A percentile compares a stretch with the other conserved stretches of the same genome.
These are phyloP conservation scores for Sarocladium brachiariae DNA, from an alignment of 2,329 filamentous ascomycete species.

Conservation along the genomic window DNA sequence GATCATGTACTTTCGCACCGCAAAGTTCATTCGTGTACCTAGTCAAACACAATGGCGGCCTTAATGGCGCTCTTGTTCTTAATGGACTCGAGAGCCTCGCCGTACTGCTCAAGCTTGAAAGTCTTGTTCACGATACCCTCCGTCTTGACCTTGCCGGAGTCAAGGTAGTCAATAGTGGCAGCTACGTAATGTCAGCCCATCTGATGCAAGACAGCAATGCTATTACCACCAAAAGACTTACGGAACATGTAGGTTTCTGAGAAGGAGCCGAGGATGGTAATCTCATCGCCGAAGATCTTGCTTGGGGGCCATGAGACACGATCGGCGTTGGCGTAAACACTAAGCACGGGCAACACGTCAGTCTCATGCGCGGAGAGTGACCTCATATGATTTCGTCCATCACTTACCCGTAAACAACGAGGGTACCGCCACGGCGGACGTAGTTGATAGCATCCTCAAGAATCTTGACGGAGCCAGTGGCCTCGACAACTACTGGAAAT, in stretches of 20 bases:
- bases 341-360: slow-evolving; percentile 13
- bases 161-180: slow-evolving; percentile 44
- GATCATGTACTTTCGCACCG: too few species aligned
- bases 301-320: slow-evolving; percentile 62
- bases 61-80: slow-evolving; percentile 68
- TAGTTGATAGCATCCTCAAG: slow-evolving; percentile 67
- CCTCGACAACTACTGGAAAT: slow-evolving; percentile 49
- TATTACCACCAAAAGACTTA: slow-evolving; percentile 24
- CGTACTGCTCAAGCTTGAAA: slow-evolving; percentile 68
- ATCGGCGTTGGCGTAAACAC: slow-evolving; percentile 58
- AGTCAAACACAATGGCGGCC: slow-evolving; percentile 65
- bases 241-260: slow-evolving; percentile 69
- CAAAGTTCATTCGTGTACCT: slow-evolving; percentile 14
- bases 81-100: slow-evolving; percentile 62
- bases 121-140: slow-evolving; percentile 66
- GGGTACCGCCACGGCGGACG: slow-evolving; percentile 62
- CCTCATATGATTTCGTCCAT: background rate
- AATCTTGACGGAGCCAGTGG: slow-evolving; percentile 61
- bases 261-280: slow-evolving; percentile 67
- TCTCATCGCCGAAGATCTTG: slow-evolving; percentile 63
- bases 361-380: background rate
- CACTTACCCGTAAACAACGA: slow-evolving; percentile 56
- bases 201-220: too few species aligned
- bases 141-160: slow-evolving; percentile 55
- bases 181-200: slow-evolving; percentile 21